Percentiles rank a stretch among this genome's conserved stretches.
phyloP scores from a whole-genome alignment of 2,329 filamentous ascomycete genomes.

The Neonectria neomacrospora region DNA sequence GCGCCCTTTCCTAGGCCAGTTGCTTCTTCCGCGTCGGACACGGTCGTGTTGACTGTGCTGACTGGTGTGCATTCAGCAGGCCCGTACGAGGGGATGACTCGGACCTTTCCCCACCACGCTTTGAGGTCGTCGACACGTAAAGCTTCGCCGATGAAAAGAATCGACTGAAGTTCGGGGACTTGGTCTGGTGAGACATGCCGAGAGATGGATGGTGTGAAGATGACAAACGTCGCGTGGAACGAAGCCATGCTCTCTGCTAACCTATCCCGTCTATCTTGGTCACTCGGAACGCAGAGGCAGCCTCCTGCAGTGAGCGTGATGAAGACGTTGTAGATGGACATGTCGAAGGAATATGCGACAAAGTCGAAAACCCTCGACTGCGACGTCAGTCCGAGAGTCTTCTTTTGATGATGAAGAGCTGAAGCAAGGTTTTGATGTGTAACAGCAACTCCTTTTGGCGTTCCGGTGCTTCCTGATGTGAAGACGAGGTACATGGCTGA shows the following conservation, averaged over 20 bases:
- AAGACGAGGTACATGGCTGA: not conserved
- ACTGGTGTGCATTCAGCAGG: slow-evolving; percentile 18
- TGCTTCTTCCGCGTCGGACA: not conserved
- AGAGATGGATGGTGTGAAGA: not conserved
- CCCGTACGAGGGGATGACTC: slow-evolving; percentile 36
- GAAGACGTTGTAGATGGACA: slow-evolving; percentile 50
- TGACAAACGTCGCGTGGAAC: not conserved
- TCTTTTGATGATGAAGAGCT: slow-evolving; percentile 10
- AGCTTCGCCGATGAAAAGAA: slow-evolving; percentile 3
- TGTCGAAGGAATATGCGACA: slow-evolving; percentile 53
- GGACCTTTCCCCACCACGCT: slow-evolving; percentile 46
- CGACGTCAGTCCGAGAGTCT: slow-evolving; percentile 1
- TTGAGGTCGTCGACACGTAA: not conserved
- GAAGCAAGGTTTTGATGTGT: slow-evolving; percentile 20
- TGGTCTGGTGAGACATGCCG: not conserved
- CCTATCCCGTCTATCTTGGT: slow-evolving; percentile 46
- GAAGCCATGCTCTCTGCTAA: not conserved
- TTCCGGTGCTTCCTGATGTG: not conserved
- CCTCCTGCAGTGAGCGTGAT: slow-evolving; percentile 53
- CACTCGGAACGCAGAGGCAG: slow-evolving; percentile 53
- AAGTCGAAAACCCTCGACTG: slow-evolving; percentile 37
- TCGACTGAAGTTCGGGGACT: not conserved
- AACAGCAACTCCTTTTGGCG: slow-evolving; percentile 48
- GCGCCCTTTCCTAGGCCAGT: slow-evolving; percentile 7
- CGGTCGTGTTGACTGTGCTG: slow-evolving; percentile 3